Percentiles rank a stretch among this genome's conserved stretches.
Evolutionary conservation across 1,284 basidiomycete genomes (phyloP).

Genomic region (Rhodotorula sp.): DNA sequence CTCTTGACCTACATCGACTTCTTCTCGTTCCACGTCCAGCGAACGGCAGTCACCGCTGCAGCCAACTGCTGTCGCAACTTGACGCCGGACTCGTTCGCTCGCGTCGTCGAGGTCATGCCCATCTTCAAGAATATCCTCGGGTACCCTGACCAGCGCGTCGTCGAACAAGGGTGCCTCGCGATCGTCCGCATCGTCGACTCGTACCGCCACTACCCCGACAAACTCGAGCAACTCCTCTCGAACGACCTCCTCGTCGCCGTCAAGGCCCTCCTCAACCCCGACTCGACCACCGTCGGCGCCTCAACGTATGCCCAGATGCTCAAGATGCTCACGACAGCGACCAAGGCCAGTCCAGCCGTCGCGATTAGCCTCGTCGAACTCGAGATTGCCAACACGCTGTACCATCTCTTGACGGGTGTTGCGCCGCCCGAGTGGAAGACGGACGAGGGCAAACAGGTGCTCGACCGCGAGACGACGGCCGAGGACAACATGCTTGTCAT

Average conservation of each 20-base stretch:
- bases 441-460: slow-evolving; percentile 39
- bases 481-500: slow-evolving; percentile 85
- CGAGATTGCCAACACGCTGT: slow-evolving; percentile 82
- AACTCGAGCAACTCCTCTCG: slow-evolving; percentile 81
- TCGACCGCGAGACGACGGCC: slow-evolving; percentile 39
- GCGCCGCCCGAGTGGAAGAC: slow-evolving; percentile 56
- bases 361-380: slow-evolving; percentile 80
- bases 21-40: slow-evolving; percentile 92
- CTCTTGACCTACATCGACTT: slow-evolving; percentile 92
- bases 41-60: slow-evolving; percentile 91
- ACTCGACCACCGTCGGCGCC: slow-evolving; percentile 75
- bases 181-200: slow-evolving; percentile 89
- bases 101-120: slow-evolving; percentile 85
- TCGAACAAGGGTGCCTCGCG: slow-evolving; percentile 88
- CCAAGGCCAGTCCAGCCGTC: slow-evolving; percentile 80
- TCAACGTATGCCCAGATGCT: slow-evolving; percentile 86
- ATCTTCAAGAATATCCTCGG: slow-evolving; percentile 85
- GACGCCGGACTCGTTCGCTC: slow-evolving; percentile 76
- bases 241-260: slow-evolving; percentile 77
- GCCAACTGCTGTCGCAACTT: slow-evolving; percentile 92
- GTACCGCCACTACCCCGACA: slow-evolving; percentile 74
- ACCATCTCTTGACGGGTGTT: slow-evolving; percentile 93
- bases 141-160: slow-evolving; percentile 87
- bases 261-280: slow-evolving; percentile 78
- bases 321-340: slow-evolving; percentile 78